Conservation (phyloP, 148 eudicot species). For the Camellia sinensis region DNA sequence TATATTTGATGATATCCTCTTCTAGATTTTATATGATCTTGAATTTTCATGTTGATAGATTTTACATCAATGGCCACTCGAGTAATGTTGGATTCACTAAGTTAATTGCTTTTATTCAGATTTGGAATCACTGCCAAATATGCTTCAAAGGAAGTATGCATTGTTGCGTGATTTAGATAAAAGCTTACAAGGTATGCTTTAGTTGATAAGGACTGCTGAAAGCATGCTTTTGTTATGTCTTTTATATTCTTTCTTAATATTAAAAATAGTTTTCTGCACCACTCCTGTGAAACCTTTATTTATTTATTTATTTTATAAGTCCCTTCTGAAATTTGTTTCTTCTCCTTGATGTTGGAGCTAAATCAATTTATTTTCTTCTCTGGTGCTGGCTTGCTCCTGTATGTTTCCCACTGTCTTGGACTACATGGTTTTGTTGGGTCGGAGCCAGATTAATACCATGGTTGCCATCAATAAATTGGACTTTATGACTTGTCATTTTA, state of each 20-base stretch:
- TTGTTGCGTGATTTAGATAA: conserved; percentile 81
- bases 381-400: background rate
- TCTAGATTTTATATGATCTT: background rate
- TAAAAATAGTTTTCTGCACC: background rate
- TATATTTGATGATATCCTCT: background rate
- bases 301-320: no score
- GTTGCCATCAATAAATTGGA: background rate
- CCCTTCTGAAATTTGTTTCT: background rate
- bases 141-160: conserved; percentile 76
- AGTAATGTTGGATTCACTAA: background rate
- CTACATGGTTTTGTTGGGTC: background rate
- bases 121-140: conserved; percentile 79
- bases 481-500: background rate
- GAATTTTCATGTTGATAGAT: background rate
- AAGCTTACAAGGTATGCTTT: conserved; percentile 71
- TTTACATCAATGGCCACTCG: background rate
- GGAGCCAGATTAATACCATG: background rate
- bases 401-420: background rate
- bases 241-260: background rate
- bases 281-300: background rate
- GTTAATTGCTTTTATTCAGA: conserved; percentile 29
- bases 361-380: background rate
- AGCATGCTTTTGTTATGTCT: background rate
- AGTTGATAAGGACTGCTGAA: conserved; percentile 3
- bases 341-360: background rate